These are phyloP conservation scores for Mortierella polycephala DNA, from an alignment of 371 early-diverging fungal genomes.

Conservation along the genomic window DNA sequence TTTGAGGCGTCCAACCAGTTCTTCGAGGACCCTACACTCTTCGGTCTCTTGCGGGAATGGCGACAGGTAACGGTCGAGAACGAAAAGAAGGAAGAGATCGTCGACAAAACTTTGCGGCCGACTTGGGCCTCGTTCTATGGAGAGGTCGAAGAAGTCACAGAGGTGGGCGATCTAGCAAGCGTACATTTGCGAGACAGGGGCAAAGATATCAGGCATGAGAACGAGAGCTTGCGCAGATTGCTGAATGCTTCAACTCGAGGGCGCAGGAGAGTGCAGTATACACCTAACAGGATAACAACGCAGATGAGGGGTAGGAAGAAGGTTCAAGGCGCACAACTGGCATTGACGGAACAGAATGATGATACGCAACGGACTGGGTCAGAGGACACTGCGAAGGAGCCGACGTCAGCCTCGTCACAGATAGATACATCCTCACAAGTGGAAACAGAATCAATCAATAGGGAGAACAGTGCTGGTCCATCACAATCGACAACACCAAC, in stretches of 20 bases:
- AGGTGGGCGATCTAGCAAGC: constrained; percentile 26
- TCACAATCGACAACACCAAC: background rate
- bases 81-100: background rate
- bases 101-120: constrained; percentile 23
- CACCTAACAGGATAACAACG: background rate
- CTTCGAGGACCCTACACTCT: constrained; percentile 38
- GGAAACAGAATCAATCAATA: too few relatives aligned
- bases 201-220: background rate
- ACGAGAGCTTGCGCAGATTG: constrained; percentile 20
- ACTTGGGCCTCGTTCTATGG: constrained; percentile 40
- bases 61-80: constrained; percentile 7
- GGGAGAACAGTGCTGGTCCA: background rate
- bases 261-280: constrained; percentile 13
- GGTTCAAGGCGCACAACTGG: background rate
- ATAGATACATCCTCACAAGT: too few relatives aligned
- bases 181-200: constrained; percentile 10
- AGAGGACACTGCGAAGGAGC: too few relatives aligned
- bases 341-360: too few relatives aligned
- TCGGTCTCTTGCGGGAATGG: constrained; percentile 38
- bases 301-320: background rate
- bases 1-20: constrained; percentile 17
- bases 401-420: too few relatives aligned
- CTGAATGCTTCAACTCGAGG: constrained; percentile 23
- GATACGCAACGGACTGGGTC: too few relatives aligned
- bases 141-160: constrained; percentile 21